Evolutionary conservation across 176 grass and related monocot species (phyloP).

Genomic region (Oryza coarctata): DNA sequence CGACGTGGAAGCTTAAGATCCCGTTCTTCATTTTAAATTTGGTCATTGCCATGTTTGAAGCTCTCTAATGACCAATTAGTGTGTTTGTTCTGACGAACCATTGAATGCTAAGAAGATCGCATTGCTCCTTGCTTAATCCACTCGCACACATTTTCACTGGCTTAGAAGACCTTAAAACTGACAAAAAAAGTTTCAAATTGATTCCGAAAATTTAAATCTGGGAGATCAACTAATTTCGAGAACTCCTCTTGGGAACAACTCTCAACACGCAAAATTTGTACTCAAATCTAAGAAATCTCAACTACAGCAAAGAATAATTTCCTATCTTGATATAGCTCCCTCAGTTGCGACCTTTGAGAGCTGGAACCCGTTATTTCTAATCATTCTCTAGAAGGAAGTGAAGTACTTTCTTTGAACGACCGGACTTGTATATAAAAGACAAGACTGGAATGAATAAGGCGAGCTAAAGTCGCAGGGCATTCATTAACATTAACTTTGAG

Average conservation of each 20-base stretch:
- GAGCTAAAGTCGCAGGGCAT: neutral
- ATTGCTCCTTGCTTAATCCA: neutral
- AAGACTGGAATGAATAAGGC: neutral
- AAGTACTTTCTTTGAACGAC: neutral
- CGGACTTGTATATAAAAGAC: neutral
- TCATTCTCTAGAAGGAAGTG: neutral
- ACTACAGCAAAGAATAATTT: neutral
- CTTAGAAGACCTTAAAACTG: neutral
- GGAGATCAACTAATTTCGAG: too few species aligned
- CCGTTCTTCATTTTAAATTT: neutral
- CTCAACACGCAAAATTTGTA: too few species aligned
- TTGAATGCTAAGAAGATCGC: neutral
- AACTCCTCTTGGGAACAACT: too few species aligned
- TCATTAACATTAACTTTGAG: neutral
- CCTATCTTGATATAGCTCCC: neutral
- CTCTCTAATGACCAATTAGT: neutral
- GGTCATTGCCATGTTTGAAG: neutral
- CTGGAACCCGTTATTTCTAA: neutral
- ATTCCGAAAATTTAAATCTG: too few species aligned
- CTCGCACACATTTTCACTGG: neutral
- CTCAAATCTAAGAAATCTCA: too few species aligned
- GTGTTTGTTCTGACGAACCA: neutral
- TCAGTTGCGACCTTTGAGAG: slow-evolving; percentile 4
- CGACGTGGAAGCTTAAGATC: too few species aligned
- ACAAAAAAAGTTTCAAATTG: neutral